These are phyloP conservation scores for Fusarium sulawesiense DNA, from an alignment of 2,329 filamentous ascomycete genomes.

Conservation along the genomic window DNA sequence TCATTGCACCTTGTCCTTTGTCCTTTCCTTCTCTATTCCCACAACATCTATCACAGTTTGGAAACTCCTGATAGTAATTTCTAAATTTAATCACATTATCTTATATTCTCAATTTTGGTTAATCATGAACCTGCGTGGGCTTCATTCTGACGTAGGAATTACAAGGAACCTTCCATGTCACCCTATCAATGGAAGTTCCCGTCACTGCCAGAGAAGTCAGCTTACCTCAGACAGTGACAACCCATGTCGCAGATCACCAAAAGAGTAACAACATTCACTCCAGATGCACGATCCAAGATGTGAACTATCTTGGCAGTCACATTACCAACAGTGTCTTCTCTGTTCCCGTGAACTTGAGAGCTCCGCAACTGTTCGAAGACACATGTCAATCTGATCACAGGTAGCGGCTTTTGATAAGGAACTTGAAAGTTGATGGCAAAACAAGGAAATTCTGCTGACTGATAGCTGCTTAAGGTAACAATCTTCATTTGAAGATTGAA, in stretches of 20 bases:
- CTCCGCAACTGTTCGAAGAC: too few relatives aligned
- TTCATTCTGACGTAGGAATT: background rate
- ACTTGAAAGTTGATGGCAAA: too few relatives aligned
- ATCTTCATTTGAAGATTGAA: background rate
- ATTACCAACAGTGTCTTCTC: background rate
- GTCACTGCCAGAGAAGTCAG: background rate
- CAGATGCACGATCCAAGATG: background rate
- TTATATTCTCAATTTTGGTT: background rate
- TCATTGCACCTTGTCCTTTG: too few relatives aligned
- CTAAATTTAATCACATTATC: background rate
- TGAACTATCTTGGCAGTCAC: background rate
- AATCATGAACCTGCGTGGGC: background rate
- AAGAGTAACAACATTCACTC: background rate
- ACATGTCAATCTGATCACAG: too few relatives aligned
- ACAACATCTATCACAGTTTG: background rate
- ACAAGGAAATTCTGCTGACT: too few relatives aligned
- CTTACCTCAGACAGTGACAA: constrained; percentile 1
- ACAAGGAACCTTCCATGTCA: background rate
- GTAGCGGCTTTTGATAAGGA: too few relatives aligned
- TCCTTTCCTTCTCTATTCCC: too few relatives aligned
- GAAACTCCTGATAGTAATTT: background rate
- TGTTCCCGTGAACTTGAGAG: too few relatives aligned
- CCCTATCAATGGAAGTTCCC: fast-evolving
- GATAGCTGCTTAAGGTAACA: too few relatives aligned
- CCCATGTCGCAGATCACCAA: background rate